Evolutionary conservation across 441 rosid species (phyloP).

Genomic region (Populus tomentosa): DNA sequence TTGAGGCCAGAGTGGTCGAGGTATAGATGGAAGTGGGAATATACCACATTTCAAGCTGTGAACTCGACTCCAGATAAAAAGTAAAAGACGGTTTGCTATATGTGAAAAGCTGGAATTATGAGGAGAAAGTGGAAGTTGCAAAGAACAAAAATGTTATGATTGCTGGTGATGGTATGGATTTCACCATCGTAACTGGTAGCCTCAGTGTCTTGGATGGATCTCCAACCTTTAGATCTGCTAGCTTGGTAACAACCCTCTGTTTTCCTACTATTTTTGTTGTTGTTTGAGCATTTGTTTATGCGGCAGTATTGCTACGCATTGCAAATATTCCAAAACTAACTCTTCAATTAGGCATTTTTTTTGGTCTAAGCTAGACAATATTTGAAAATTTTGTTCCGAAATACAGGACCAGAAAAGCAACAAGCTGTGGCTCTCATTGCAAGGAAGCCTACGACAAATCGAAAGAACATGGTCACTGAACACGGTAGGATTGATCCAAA

Average conservation of each 20-base stretch:
- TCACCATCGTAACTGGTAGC: constrained; percentile 63
- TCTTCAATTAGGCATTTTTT: not conserved
- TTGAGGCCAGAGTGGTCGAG: constrained; percentile 51
- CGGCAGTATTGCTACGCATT: too few relatives aligned
- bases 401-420: constrained; percentile 35
- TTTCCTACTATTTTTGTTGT: too few relatives aligned
- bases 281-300: too few relatives aligned
- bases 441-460: constrained; percentile 32
- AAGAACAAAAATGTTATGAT: constrained; percentile 69
- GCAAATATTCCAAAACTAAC: too few relatives aligned
- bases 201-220: constrained; percentile 49
- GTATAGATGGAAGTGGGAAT: constrained; percentile 46
- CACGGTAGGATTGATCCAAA: constrained; percentile 58
- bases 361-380: not conserved
- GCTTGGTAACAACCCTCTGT: constrained; percentile 40
- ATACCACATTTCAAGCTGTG: constrained; percentile 62
- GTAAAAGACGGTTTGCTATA: constrained; percentile 44
- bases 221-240: constrained; percentile 58
- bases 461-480: constrained; percentile 51
- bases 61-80: constrained; percentile 46
- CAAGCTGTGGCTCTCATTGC: constrained; percentile 19
- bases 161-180: constrained; percentile 71
- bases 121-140: constrained; percentile 65
- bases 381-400: not conserved
- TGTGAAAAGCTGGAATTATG: constrained; percentile 57